These are phyloP conservation scores for Skeletonema costatum DNA, from an alignment of 108 stramenopile genomes.

Conservation along the genomic window DNA sequence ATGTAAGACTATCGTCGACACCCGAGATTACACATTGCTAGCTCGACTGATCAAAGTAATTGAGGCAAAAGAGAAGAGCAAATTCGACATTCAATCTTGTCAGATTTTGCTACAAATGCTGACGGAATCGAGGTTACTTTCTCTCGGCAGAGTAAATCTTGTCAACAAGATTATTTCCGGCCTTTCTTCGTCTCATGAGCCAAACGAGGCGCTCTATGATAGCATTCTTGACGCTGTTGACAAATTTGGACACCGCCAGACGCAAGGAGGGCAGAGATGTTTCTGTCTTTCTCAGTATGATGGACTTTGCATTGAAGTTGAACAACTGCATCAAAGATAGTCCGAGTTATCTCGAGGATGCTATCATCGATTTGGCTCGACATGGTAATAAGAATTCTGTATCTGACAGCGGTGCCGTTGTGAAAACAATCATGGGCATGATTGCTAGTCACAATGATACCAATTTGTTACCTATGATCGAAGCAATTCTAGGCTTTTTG, in stretches of 20 bases:
- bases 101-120: background rate
- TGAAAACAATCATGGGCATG: background rate
- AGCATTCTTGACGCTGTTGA: background rate
- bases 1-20: background rate
- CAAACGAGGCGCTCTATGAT: background rate
- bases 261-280: background rate
- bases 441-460: background rate
- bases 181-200: background rate
- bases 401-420: too few relatives aligned
- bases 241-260: background rate
- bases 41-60: background rate
- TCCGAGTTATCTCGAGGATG: too few relatives aligned
- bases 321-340: background rate
- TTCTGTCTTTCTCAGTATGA: background rate
- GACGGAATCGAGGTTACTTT: background rate
- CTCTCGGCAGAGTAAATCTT: background rate
- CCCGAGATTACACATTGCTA: background rate
- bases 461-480: background rate
- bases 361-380: too few relatives aligned
- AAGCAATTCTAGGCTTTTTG: background rate
- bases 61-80: background rate
- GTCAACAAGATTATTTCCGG: slow-evolving; percentile 8
- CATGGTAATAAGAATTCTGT: too few relatives aligned
- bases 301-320: slow-evolving; percentile 8
- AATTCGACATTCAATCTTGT: background rate